Base-by-base conservation (phyloP, 176 grass and related monocot genomes). In the Avena insularis region DNA sequence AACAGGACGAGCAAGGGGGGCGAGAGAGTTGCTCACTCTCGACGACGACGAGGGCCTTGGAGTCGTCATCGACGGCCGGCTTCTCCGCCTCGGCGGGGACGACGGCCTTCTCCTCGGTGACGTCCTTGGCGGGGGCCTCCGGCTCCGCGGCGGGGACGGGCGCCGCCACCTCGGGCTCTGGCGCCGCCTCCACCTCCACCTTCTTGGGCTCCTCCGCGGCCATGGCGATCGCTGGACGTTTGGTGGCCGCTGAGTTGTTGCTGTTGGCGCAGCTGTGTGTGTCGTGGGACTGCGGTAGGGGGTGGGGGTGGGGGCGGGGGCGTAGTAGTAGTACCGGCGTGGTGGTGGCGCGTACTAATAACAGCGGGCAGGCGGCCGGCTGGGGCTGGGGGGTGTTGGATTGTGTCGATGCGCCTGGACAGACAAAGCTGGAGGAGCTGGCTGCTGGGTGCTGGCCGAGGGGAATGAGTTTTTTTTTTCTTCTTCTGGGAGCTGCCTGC, bases 51-150 rank as follows among this genome's bases (percentile, higher is more conserved):
- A 95, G 71, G 23, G 93, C 88, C 83, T 98, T 95, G 80, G 85
- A 85, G 82, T 98, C 91, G 84, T 98, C 91, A 43, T 93, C 95
- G n/a, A 27, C 70, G 80, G 83, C 54, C 4, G 72, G n/a, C 84
- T 90, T 91, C 49, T 92, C 89, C 20, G 25, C 88, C 17, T 88
- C 89, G 82, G 38, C 79, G 10, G 91, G 89, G 88, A 95, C 86
- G 79, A 92, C 89, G 51, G 84, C 83, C 93, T 98, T 98, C 93
- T 98, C 93, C 90, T 98, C 95, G 6, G 93, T 77, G n/a, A 95
- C 95, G 71, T 95, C 95, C 91, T 97, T 97, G 25, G 93, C 48
- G 14, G 90, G 58, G 12, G 77, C 8, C 80, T 57, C 85, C 51
- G 79, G 68, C 80, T 63, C 75, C 35, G 57, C 21, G 2, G 77